These are phyloP conservation scores for Colletotrichum lupini DNA, from an alignment of 2,329 filamentous ascomycete genomes.

Conservation along the genomic window DNA sequence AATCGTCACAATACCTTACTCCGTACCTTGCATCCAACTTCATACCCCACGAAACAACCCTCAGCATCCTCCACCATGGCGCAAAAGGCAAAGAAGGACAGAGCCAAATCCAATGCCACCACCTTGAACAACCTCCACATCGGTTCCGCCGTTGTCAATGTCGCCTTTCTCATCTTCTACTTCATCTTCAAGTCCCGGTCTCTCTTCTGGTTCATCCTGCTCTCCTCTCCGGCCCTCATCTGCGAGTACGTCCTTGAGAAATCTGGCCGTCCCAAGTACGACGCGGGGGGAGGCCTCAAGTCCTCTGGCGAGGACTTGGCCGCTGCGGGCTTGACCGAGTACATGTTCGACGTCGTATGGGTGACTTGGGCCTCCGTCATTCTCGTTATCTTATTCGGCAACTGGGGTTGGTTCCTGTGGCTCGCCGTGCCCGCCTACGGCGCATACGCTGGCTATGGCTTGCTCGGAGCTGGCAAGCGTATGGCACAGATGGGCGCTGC, in stretches of 20 bases:
- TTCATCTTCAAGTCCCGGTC: conserved; percentile 74
- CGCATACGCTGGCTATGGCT: conserved; percentile 62
- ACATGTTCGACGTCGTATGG: conserved; percentile 97
- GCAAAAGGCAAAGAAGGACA: conserved; percentile 72
- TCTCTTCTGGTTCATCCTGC: conserved; percentile 74
- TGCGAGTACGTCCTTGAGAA: conserved; percentile 90
- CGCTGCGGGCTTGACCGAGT: conserved; percentile 90
- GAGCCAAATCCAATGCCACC: conserved; percentile 81
- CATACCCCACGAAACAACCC: background rate
- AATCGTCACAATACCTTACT: too few species aligned
- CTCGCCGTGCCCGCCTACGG: conserved; percentile 66
- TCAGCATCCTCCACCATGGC: conserved; percentile 55
- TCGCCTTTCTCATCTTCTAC: conserved; percentile 78
- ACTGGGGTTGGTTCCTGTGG: conserved; percentile 75
- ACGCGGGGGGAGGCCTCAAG: conserved; percentile 74
- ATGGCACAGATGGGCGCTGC: conserved; percentile 60
- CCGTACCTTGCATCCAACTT: background rate
- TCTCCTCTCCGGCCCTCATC: conserved; percentile 79
- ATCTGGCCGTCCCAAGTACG: conserved; percentile 82
- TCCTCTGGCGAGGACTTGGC: conserved; percentile 88
- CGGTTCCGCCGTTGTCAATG: conserved; percentile 77
- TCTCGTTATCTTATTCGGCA: conserved; percentile 81
- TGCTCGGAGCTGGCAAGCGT: conserved; percentile 65
- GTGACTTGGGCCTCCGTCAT: conserved; percentile 86
- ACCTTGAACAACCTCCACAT: conserved; percentile 86